Evolutionary conservation across 352 stramenopile species (phyloP).

Genomic region (Thalassiosira exigua): DNA sequence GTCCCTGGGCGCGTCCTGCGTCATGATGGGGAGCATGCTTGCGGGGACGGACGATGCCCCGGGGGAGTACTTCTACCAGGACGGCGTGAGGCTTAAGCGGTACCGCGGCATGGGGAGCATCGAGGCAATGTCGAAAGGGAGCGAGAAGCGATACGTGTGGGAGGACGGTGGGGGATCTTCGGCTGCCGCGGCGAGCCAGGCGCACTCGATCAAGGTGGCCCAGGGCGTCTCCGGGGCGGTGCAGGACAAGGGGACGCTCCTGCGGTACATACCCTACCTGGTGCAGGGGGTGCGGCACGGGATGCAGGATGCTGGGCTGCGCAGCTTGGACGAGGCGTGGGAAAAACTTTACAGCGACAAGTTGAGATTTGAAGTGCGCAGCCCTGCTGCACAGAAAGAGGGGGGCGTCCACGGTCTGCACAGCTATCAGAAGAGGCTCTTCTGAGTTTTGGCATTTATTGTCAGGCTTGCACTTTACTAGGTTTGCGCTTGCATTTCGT

Average conservation of each 20-base stretch:
- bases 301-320: constrained; percentile 96
- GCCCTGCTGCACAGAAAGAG: constrained; percentile 98
- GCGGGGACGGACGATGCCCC: constrained; percentile 99
- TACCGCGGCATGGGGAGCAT: constrained; percentile 99
- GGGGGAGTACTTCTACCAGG: constrained; percentile 99
- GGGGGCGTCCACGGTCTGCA: constrained; percentile 98
- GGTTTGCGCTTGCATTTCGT: too few relatives aligned
- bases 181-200: constrained; percentile 49
- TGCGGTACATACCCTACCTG: constrained; percentile 99
- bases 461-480: too few relatives aligned
- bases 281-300: constrained; percentile 98
- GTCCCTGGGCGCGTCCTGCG: constrained; percentile 94
- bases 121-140: constrained; percentile 98
- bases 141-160: constrained; percentile 88
- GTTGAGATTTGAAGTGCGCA: constrained; percentile 98
- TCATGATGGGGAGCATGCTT: constrained; percentile 99
- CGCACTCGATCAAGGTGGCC: constrained; percentile 95
- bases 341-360: constrained; percentile 92
- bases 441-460: too few relatives aligned
- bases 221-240: constrained; percentile 99
- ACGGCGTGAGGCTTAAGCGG: constrained; percentile 99
- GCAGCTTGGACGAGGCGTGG: constrained; percentile 91
- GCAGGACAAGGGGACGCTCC: constrained; percentile 98
- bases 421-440: constrained; percentile 90
- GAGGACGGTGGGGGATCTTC: constrained; percentile 70